Base-by-base conservation (phyloP, 2,329 filamentous ascomycete genomes). In the Fusarium bulbicola region DNA sequence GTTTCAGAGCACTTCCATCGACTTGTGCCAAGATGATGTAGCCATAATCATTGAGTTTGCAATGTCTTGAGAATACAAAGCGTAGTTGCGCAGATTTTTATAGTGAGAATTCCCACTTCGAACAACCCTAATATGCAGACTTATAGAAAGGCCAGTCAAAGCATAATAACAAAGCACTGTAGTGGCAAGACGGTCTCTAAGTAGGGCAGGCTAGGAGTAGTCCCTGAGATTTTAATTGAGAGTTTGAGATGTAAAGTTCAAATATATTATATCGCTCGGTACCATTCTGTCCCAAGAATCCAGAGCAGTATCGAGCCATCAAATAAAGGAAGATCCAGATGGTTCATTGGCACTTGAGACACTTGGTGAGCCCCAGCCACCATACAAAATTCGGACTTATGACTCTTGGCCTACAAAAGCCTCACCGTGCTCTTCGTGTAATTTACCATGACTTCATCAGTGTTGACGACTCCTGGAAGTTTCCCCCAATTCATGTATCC, bases 371-470 rank as follows among this genome's bases (percentile, higher is more conserved):
- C 3, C 5, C 7, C 20, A 47, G 6, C 6, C 10, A 13, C 10
- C 7, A 30, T 0, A 16, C 0, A 49, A 10, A 30, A 16, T 14
- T 0, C 13, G 7, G 1, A 49, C 14, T 24, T 15, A 1, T 24
- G 3, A 1, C 12, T 20, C 6, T 20, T 14, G 9, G 4, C 20
- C 5, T 15, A 56, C 9, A 56, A 28, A 16, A 56, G 15, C 12
- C 26, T 56, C 15, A 43, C 37, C 9, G 15, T 56, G 11, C 52
- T 56, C 9, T 43, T 42, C 2, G 5, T 3, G 28, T 21, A 28
- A 6, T 56, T 30, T 7, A 2, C 16, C n/a, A n/a, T 13, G 9
- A 56, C 28, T n/a, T 43, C 37, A 20, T 43, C 16, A 24, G 37
- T 24, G 3, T 20, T 15, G 15, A 21, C 6, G 7, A 16, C 40